Evolutionary conservation across 164 flowering plant species (phyloP).

Genomic region (Umbellularia californica): DNA sequence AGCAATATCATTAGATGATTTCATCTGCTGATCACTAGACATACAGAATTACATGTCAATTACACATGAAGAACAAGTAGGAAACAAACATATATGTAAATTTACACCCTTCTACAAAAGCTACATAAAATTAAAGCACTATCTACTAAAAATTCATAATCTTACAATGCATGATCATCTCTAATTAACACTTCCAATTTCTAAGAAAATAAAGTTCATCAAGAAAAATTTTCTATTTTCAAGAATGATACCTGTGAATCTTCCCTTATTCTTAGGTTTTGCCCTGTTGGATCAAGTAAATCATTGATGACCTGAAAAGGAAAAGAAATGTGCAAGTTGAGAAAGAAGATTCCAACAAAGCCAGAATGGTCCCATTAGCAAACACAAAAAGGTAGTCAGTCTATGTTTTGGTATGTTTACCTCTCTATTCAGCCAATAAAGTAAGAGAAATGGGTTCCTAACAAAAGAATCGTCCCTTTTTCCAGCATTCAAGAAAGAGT

Average conservation of each 20-base stretch:
- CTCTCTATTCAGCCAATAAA: neutral
- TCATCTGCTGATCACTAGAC: neutral
- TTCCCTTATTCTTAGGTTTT: constrained; percentile 71
- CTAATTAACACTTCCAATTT: neutral
- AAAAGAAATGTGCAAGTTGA: neutral
- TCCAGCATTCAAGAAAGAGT: neutral
- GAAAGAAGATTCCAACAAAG: neutral
- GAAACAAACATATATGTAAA: too few species aligned
- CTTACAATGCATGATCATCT: too few species aligned
- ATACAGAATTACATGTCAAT: too few species aligned
- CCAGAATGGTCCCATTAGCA: neutral
- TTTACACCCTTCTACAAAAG: too few species aligned
- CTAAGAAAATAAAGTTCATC: neutral
- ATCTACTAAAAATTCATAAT: too few species aligned
- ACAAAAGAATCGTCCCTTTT: neutral
- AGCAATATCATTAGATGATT: neutral
- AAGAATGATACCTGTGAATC: constrained; percentile 60
- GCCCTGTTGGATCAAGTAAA: constrained; percentile 76
- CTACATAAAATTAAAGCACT: too few species aligned
- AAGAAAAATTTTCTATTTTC: neutral
- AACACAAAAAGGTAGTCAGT: neutral
- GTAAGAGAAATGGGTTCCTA: neutral
- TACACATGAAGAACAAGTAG: too few species aligned
- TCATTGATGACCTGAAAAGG: constrained; percentile 73
- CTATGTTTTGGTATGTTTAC: neutral